A percentile compares a stretch with the other conserved stretches of the same genome.
phyloP scores from a whole-genome alignment of 2,329 filamentous ascomycete species.

The Fragosphaeria purpurea region DNA sequence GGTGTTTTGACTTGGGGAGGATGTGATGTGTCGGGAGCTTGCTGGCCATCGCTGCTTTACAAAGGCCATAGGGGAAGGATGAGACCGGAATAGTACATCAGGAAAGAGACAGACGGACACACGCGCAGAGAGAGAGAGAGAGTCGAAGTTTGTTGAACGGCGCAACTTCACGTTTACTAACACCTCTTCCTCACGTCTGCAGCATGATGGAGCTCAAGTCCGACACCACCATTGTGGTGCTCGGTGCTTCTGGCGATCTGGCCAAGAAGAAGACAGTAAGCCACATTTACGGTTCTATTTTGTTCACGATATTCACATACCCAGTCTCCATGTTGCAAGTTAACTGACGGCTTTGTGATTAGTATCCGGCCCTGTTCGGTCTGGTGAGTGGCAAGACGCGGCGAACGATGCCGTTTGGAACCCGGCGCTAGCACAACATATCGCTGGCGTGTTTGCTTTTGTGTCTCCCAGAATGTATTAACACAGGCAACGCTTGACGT shows the following conservation, averaged over 20 bases:
- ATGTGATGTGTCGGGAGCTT: not conserved
- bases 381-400: slow-evolving; percentile 56
- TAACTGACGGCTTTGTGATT: slow-evolving; percentile 18
- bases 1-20: not conserved
- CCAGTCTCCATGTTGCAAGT: no score
- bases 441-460: not conserved
- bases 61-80: no score
- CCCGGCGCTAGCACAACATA: not conserved
- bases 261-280: slow-evolving; percentile 98
- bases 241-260: slow-evolving; percentile 93
- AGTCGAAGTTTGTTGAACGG: no score
- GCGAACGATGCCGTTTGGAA: no score
- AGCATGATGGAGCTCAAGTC: slow-evolving; percentile 94
- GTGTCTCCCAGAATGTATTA: not conserved
- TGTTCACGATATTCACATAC: not conserved
- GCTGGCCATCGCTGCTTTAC: not conserved
- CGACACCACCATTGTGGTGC: slow-evolving; percentile 92
- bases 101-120: no score
- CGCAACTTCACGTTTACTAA: not conserved
- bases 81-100: no score
- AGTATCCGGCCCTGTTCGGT: slow-evolving; percentile 96
- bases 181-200: slow-evolving; percentile 7
- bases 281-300: slow-evolving; percentile 5
- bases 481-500: not conserved
- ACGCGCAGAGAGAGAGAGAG: no score